Evolutionary conservation across 192 early-diverging fungal genomes (phyloP), one percentile per base, ranked within the genome.

Genomic region (Mortierella antarctica): DNA sequence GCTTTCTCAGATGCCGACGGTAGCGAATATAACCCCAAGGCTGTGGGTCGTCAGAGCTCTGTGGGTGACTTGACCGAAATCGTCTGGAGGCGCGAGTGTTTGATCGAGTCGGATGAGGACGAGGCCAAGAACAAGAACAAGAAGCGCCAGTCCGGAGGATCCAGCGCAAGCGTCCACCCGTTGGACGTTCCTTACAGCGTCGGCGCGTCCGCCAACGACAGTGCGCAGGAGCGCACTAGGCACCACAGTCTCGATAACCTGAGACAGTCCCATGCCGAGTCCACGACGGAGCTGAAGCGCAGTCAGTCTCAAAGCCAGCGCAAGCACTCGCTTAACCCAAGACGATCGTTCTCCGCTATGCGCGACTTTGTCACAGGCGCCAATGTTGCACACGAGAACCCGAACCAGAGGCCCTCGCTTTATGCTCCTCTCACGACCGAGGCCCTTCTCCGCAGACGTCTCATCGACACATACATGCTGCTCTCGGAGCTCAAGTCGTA

Each of bases 401-500:
- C 42, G 21, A 82, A 77, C 61, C 68, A 18, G 57, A 71, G 53
- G 9, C 77, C 77, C 12, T 80, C 77, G 0, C 13, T 67, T 54
- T 80, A 80, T n/a, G 77, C 77, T 20, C 70, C 77, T 12, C 55
- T 80, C 44, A 80, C 77, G 17, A 68, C 77, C 14, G 77, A 80
- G 49, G 69, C 77, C 31, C 60, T 80, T 8, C 64, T 80, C 20
- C 77, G 77, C 52, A 53, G 77, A 18, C 77, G 77, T 6, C 64
- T 80, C 48, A 68, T 80, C 11, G 77, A 80, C 47, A 80, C 77
- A 5, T 80, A 62, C 40, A 90, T 95, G 53, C 79, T 88, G 12
- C 83, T 97, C 9, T 90, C 89, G 48, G 95, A 97, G 62, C 85
- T 97, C 20, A 91, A 93, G 54, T 93, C 92, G 12, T 97, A 92